Evolutionary conservation across 1,284 basidiomycete genomes (phyloP).

Genomic region (Tilletia indica): DNA sequence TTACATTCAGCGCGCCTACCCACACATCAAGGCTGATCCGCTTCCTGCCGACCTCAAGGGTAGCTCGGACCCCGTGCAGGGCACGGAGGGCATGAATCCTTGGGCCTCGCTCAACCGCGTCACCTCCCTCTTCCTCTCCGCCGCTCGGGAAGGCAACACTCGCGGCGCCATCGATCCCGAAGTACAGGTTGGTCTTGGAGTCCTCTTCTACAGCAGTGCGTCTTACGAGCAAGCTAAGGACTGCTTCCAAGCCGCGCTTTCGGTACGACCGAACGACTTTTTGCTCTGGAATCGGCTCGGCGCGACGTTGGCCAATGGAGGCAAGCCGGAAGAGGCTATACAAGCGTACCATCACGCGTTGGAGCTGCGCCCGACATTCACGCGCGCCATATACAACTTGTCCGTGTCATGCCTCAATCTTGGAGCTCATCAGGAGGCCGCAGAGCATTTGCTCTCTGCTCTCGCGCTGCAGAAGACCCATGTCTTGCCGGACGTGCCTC

Average conservation of each 20-base stretch:
- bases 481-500: constrained; percentile 51
- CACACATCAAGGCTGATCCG: constrained; percentile 58
- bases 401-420: constrained; percentile 96
- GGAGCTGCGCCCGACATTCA: constrained; percentile 90
- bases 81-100: constrained; percentile 61
- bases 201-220: constrained; percentile 82
- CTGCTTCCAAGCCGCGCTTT: constrained; percentile 84
- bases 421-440: constrained; percentile 90
- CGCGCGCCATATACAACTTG: constrained; percentile 94
- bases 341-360: constrained; percentile 91
- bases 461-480: constrained; percentile 71
- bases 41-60: constrained; percentile 65
- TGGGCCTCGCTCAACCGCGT: constrained; percentile 84
- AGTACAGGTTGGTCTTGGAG: constrained; percentile 87
- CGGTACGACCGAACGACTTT: constrained; percentile 82
- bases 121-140: constrained; percentile 77
- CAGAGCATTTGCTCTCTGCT: constrained; percentile 91
- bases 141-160: constrained; percentile 67
- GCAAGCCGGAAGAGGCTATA: constrained; percentile 89
- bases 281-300: constrained; percentile 94
- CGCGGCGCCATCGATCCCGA: constrained; percentile 77
- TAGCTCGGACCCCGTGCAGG: constrained; percentile 59
- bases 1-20: constrained; percentile 79
- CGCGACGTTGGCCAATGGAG: constrained; percentile 91
- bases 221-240: constrained; percentile 80